Evolutionary conservation across 2,329 filamentous ascomycete genomes (phyloP).

Genomic region (Keithomyces neogunnii): DNA sequence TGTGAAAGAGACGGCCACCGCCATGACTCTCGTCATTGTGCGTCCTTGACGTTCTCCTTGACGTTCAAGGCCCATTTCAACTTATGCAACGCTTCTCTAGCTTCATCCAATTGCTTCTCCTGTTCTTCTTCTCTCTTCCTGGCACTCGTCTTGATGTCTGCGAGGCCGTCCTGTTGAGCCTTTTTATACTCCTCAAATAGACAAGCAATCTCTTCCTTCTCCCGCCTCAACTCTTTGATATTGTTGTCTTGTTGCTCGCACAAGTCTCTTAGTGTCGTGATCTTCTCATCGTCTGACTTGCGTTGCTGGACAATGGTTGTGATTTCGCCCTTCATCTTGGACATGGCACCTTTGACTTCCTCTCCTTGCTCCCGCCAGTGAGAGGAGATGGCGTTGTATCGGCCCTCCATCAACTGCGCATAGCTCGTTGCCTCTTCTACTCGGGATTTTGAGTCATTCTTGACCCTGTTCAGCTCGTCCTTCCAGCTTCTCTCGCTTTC

Average conservation of each 20-base stretch:
- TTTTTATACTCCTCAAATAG: slow-evolving; percentile 58
- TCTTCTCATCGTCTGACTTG: slow-evolving; percentile 52
- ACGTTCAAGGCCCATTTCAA: slow-evolving; percentile 66
- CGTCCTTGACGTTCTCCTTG: slow-evolving; percentile 50
- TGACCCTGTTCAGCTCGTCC: slow-evolving; percentile 54
- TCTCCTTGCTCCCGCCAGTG: slow-evolving; percentile 61
- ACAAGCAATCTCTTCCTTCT: slow-evolving; percentile 53
- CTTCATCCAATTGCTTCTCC: slow-evolving; percentile 46
- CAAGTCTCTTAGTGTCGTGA: slow-evolving; percentile 56
- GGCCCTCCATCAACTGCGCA: slow-evolving; percentile 59
- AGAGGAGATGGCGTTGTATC: slow-evolving; percentile 57
- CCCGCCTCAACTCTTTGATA: slow-evolving; percentile 47
- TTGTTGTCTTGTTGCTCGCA: slow-evolving; percentile 67
- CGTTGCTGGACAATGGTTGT: slow-evolving; percentile 45
- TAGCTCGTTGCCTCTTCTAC: slow-evolving; percentile 58
- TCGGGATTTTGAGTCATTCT: slow-evolving; percentile 50
- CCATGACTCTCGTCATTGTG: slow-evolving; percentile 28
- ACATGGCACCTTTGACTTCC: slow-evolving; percentile 45
- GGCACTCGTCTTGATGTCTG: slow-evolving; percentile 50
- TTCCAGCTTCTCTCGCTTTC: slow-evolving; percentile 53
- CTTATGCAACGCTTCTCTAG: slow-evolving; percentile 54
- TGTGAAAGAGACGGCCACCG: too few relatives aligned
- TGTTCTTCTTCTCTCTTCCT: slow-evolving; percentile 52
- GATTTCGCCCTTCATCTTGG: slow-evolving; percentile 45
- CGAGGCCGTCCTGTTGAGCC: slow-evolving; percentile 53